Evolutionary conservation across 1,284 basidiomycete species (phyloP), one percentile per base, ranked within the genome.

Genomic region (Termitomyces sp.): DNA sequence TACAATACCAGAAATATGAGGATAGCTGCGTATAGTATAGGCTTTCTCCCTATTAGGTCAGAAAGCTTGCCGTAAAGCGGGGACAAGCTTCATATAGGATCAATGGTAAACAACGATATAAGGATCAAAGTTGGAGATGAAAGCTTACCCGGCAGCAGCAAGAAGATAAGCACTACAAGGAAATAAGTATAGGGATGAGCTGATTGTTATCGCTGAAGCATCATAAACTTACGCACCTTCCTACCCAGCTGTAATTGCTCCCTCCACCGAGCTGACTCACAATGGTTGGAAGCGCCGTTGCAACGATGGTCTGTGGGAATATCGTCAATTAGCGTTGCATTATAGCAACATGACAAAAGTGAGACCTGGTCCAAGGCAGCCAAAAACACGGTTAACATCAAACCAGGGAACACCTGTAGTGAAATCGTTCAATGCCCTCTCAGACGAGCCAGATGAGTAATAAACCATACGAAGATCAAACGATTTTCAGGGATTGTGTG

Each of bases 281-380:
- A 46, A 91, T 91, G 2, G 86, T 90, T 1, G 88, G 88, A 37
- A 91, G 68, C n/a, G 88, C 88, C 11, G 88, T 91, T 1, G 86
- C 83, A 11, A 89, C 83, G 55, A 89, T 88, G 2, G 85, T 87
- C 85, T 88, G 40, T 4, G 30, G 6, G 21, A 19, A 31, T 11
- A 16, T 49, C 19, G 48, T 42, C 16, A 16, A 50, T 31, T 43
- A 31, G 44, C 8, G 35, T 9, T 3, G 13, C 11, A 11, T 7
- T 41, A 18, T 16, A 30, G 42, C 8, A 21, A n/a, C 14, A 10
- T 48, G 8, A n/a, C 13, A 54, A 39, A 30, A 45, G 28, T 4
- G 60, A 49, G 53, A 79, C 81, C 68, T 83, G 80, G 61, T 83
- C 81, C 45, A 82, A 70, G 9, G 80, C 79, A 14, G 78, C 79